These are phyloP conservation scores for Wallacemonas collosoma DNA, from an alignment of 208 protist genomes.

Conservation along the genomic window DNA sequence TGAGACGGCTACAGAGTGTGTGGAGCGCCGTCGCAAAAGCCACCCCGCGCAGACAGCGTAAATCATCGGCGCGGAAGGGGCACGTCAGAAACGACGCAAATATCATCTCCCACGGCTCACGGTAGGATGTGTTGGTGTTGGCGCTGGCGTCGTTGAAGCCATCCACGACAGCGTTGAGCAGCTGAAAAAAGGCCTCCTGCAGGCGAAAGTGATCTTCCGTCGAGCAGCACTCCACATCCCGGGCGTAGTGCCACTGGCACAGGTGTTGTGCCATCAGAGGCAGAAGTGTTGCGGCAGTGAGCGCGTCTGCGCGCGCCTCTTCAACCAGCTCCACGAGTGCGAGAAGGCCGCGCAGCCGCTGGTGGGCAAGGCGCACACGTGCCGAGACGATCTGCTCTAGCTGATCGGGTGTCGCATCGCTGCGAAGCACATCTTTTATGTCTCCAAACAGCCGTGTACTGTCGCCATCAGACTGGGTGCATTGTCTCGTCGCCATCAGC, in stretches of 20 bases:
- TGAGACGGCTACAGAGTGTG: constrained; percentile 1
- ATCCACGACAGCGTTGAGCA: constrained; percentile 55
- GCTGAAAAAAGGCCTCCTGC: constrained; percentile 79
- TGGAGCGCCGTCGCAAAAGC: constrained; percentile 28
- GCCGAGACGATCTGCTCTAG: constrained; percentile 53
- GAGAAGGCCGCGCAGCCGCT: constrained; percentile 74
- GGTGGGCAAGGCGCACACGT: constrained; percentile 65
- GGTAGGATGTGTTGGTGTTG: neutral
- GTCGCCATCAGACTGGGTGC: constrained; percentile 56
- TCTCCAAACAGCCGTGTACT: constrained; percentile 32
- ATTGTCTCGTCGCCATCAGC: constrained; percentile 69
- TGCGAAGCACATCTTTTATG: constrained; percentile 78
- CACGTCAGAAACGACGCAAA: constrained; percentile 64
- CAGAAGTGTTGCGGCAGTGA: constrained; percentile 61
- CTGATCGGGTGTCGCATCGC: constrained; percentile 45
- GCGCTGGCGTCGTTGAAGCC: constrained; percentile 19
- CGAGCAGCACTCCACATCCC: constrained; percentile 82
- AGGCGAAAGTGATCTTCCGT: constrained; percentile 75
- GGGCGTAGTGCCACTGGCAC: constrained; percentile 86
- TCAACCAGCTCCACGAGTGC: constrained; percentile 77
- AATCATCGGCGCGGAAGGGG: constrained; percentile 58
- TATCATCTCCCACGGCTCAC: constrained; percentile 52
- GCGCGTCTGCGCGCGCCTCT: constrained; percentile 57
- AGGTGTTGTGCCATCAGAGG: constrained; percentile 77
- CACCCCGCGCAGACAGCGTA: constrained; percentile 46